Base-by-base conservation (phyloP, 805 yeast genomes). In the Metschnikowia orientalis region DNA sequence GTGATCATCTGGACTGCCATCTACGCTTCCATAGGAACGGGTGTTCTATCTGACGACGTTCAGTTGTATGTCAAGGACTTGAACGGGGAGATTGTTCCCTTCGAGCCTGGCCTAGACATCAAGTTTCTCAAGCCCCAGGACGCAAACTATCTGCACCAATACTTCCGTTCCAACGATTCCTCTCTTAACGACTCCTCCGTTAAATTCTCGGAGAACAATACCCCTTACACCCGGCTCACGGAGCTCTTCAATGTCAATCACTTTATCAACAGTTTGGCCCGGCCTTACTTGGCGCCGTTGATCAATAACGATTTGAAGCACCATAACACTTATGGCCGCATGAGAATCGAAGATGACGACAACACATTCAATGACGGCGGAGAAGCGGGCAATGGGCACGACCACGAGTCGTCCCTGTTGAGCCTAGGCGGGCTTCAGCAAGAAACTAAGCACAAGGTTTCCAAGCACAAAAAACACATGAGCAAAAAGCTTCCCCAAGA, bases 241-340 rank as follows among this genome's bases (percentile, higher is more conserved):
- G 97, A 92, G 55, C 69, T 90, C 38, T 92, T 90, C 65, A 92
- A 92, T 49, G 97, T 92, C 15, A 92, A 92, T 57, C 94, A 89
- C 57, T 90, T 87, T 51, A 70, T 92, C 18, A 89, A 89, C 1
- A 85, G 96, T 13, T 67, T 90, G 44, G 95, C 97, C 6, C 71
- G 97, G 41, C 97, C 97, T 1, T 92, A 90, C 50, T 64, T 90
- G 47, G 95, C 96, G 0, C 97, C 97, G 1, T 64, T 90, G 36
- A 73, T 92, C 26, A 78, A 84, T 22, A 81, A 84, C 44, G 96
- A 87, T 51, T 69, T 86, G 50, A 81, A 81, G 50, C 92, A 87
- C 52, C 74, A 73, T 40, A 73, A 69, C 35, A 19, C 56, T 3
- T 59, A 60, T 38, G 65, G 69, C 10, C 51, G 53, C 30, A 42